phyloP scores from a whole-genome alignment of 2,329 filamentous ascomycete species.

The Aspergillus viridinutans region DNA sequence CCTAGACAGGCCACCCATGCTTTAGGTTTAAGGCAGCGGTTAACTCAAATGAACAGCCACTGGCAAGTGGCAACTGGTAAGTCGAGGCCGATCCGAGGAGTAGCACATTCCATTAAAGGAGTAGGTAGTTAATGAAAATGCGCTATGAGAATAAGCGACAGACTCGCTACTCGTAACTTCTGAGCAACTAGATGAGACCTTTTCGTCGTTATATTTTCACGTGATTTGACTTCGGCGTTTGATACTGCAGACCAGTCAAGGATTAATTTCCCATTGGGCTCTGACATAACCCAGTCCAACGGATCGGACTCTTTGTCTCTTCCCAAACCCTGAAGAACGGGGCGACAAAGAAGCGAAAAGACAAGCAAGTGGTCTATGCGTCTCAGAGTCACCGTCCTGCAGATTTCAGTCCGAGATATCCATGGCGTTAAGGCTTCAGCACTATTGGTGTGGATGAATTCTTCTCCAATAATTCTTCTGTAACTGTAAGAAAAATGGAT shows the following conservation, averaged over 20 bases:
- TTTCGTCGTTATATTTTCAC: background rate
- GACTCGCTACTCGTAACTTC: no score
- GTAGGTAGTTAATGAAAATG: background rate
- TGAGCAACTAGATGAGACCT: no score
- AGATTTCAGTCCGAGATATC: background rate
- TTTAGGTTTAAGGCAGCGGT: slow-evolving; percentile 7
- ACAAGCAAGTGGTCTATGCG: background rate
- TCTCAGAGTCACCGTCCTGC: background rate
- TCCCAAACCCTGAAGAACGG: slow-evolving; percentile 1
- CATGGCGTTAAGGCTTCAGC: background rate
- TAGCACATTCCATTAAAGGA: background rate
- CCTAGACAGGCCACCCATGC: slow-evolving; percentile 2
- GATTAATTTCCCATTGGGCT: background rate
- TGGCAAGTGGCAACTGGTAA: slow-evolving; percentile 3
- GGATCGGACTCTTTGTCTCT: slow-evolving; percentile 17
- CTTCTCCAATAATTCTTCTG: background rate
- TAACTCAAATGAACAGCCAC: slow-evolving; percentile 10
- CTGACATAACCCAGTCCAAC: slow-evolving; percentile 17
- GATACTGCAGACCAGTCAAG: background rate
- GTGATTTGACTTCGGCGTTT: background rate
- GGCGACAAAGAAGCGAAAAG: background rate
- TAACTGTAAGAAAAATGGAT: no score
- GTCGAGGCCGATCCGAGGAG: background rate
- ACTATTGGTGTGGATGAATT: background rate
- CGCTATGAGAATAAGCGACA: background rate